phyloP scores from a whole-genome alignment of 2,329 filamentous ascomycete genomes.

The Pseudogymnoascus sp. region DNA sequence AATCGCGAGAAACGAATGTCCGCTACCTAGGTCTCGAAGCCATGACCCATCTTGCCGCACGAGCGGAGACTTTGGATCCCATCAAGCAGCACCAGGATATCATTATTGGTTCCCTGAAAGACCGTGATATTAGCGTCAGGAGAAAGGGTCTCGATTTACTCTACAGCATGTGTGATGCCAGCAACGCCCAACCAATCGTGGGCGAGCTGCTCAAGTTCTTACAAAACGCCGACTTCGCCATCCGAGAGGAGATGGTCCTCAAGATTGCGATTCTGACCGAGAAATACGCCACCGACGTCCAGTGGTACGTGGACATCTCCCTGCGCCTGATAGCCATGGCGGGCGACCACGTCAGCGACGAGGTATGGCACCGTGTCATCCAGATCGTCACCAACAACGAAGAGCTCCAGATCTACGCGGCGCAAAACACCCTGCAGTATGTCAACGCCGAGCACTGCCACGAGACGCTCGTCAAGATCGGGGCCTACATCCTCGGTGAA shows the following conservation, averaged over 20 bases:
- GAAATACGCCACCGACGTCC: conserved; percentile 95
- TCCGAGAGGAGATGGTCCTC: conserved; percentile 97
- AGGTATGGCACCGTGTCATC: conserved; percentile 98
- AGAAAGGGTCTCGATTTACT: conserved; percentile 91
- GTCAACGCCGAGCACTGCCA: conserved; percentile 90
- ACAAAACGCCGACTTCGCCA: conserved; percentile 94
- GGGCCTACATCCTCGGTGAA: conserved; percentile 89
- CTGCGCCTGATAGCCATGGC: conserved; percentile 91
- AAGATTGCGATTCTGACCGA: conserved; percentile 98
- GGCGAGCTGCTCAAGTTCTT: conserved; percentile 89
- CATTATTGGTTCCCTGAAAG: conserved; percentile 87
- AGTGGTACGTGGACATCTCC: conserved; percentile 99
- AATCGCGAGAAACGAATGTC: conserved; percentile 94
- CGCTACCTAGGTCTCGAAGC: conserved; percentile 92
- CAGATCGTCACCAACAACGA: conserved; percentile 99
- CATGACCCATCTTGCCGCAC: conserved; percentile 94
- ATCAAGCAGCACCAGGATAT: conserved; percentile 98
- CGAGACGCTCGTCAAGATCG: conserved; percentile 96
- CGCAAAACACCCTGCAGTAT: conserved; percentile 86
- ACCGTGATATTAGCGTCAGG: conserved; percentile 93
- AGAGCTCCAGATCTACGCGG: conserved; percentile 92
- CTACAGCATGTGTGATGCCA: conserved; percentile 98
- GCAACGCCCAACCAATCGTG: conserved; percentile 91
- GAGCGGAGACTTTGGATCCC: conserved; percentile 87
- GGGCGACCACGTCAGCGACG: conserved; percentile 95